phyloP scores from a whole-genome alignment of 78 protist species.

The Dictyostelium purpureum region DNA sequence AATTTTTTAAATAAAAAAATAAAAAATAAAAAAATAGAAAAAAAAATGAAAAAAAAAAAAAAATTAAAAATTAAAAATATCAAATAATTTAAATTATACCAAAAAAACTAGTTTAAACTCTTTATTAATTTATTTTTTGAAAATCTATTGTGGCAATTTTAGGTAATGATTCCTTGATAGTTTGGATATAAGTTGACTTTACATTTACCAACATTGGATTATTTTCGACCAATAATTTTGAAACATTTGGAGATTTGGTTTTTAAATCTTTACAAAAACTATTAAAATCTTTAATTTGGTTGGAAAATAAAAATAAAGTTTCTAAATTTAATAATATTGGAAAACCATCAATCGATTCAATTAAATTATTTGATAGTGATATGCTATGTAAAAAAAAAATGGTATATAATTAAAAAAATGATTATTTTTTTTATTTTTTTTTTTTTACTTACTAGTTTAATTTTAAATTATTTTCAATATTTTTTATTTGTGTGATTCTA shows the following conservation, averaged over 20 bases:
- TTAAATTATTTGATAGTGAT: conserved; percentile 59
- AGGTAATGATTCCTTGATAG: not conserved
- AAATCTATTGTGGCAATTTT: too few relatives aligned
- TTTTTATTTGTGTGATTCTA: not conserved
- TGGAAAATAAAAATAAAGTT: conserved; percentile 62
- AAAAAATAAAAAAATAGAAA: too few relatives aligned
- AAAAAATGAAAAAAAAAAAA: too few relatives aligned
- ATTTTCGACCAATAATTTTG: conserved; percentile 1
- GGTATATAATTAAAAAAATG: not conserved
- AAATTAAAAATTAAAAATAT: too few relatives aligned
- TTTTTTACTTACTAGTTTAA: not conserved
- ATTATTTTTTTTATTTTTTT: not conserved
- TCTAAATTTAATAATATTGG: conserved; percentile 17
- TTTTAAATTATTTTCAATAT: conserved; percentile 4
- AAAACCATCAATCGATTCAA: not conserved
- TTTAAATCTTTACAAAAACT: not conserved
- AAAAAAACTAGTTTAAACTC: too few relatives aligned
- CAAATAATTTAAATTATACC: too few relatives aligned
- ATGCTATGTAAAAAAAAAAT: not conserved
- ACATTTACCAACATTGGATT: not conserved
- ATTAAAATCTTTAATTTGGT: not conserved
- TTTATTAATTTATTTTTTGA: too few relatives aligned
- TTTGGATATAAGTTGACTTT: not conserved
- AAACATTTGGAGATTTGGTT: not conserved
- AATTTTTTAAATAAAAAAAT: too few relatives aligned